Evolutionary conservation across 164 flowering plant genomes (phyloP), one percentile per base, ranked within the genome.

Genomic region (Akebia trifoliata): DNA sequence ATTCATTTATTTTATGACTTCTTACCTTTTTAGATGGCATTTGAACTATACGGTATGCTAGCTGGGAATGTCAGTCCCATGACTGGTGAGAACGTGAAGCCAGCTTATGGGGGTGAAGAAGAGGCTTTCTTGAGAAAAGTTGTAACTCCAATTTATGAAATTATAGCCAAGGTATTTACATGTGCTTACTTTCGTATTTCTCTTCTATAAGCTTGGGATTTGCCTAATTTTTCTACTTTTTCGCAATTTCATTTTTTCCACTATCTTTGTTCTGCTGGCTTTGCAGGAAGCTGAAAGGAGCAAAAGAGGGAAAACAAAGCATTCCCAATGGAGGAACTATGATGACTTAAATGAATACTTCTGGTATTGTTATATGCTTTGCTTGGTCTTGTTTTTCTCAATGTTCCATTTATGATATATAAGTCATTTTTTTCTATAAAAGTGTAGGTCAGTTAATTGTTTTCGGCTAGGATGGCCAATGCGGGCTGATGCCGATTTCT

Each of bases 11-110:
- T n/a, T n/a, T n/a, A n/a, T n/a, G n/a, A n/a, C n/a, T n/a, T n/a
- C n/a, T n/a, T n/a, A n/a, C n/a, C n/a, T n/a, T 45, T 57, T 26
- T 56, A 90, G 97, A 90, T 94, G 97, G 99, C 97, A 4, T 90
- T 90, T 74, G 99, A 94, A 66, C 78, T 94, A n/a, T 90, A 90
- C 81, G 99, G 99, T 10, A 90, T 90, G 99, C 87, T 94, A 14
- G 99, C 97, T 74, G 99, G 99, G 50, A 90, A 85, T 77, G 96
- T 94, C 32, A 94, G 99, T 74, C 85, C 97, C 15, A 79, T 78
- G 89, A 94, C 99, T 0, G 99, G 99, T 42, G 97, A 94, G 76
- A 83, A 84, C 77, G 82, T 94, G 48, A 86, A 90, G 69, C 99
- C 97, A 61, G 99, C 97, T 10, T 94, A 87, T 74, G 99, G 97